These are phyloP conservation scores for Metschnikowia dekortorum DNA, from an alignment of 805 yeast genomes.

Conservation along the genomic window DNA sequence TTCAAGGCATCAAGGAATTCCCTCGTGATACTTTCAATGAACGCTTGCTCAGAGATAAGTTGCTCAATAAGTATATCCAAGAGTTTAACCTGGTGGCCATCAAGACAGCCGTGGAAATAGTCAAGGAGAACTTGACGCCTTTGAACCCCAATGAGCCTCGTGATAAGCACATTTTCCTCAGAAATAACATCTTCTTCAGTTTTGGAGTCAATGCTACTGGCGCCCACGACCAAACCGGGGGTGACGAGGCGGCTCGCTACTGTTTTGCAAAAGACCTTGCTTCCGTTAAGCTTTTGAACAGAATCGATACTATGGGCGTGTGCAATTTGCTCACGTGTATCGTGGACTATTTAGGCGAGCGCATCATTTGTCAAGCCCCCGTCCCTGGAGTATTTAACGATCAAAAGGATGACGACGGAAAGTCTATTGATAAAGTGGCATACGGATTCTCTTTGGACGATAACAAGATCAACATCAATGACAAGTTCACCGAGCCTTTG, in stretches of 20 bases:
- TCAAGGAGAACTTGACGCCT: conserved; percentile 69
- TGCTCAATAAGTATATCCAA: conserved; percentile 62
- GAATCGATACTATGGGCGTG: conserved; percentile 58
- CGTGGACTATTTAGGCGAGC: conserved; percentile 84
- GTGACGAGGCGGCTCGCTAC: conserved; percentile 80
- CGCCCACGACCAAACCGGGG: conserved; percentile 62
- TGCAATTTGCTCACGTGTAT: conserved; percentile 76
- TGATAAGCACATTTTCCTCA: conserved; percentile 61
- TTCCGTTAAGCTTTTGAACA: conserved; percentile 64
- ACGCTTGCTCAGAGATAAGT: conserved; percentile 69
- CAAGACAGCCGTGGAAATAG: conserved; percentile 72
- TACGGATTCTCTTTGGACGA: conserved; percentile 73
- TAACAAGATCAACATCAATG: conserved; percentile 45
- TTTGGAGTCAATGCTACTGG: conserved; percentile 64
- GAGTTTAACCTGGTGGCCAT: conserved; percentile 77
- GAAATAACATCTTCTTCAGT: conserved; percentile 85
- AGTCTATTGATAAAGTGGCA: conserved; percentile 42
- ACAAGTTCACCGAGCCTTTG: conserved; percentile 52
- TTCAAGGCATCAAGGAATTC: conserved; percentile 75
- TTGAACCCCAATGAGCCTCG: conserved; percentile 73
- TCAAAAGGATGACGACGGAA: conserved; percentile 18
- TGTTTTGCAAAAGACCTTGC: conserved; percentile 74
- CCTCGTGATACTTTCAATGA: conserved; percentile 56
- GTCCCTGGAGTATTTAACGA: conserved; percentile 81
- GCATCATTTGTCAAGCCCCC: conserved; percentile 90